A percentile compares a stretch with the other conserved stretches of the same genome.
Conservation (phyloP, 306 rosid species). For the Rosa chinensis region DNA sequence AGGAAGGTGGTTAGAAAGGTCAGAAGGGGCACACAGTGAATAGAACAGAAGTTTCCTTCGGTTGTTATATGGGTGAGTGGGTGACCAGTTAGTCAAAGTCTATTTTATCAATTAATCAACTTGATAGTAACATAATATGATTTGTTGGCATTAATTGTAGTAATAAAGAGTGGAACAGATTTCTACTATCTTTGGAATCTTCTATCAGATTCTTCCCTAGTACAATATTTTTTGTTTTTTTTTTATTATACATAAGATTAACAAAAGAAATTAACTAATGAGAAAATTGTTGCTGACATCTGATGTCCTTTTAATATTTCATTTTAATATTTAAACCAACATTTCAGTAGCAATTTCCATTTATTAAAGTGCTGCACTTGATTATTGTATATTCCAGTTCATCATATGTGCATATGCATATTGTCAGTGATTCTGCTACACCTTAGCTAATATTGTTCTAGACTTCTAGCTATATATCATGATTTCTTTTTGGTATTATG, state of each 20-base stretch:
- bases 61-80: constrained; percentile 1
- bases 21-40: not conserved
- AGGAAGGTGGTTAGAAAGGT: not conserved
- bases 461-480: not conserved
- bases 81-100: not conserved
- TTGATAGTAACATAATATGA: not conserved
- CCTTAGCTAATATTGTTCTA: not conserved
- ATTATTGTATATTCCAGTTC: not conserved
- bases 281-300: not conserved
- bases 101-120: not conserved
- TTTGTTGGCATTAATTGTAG: not conserved
- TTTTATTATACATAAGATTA: not conserved
- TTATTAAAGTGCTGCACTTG: not conserved
- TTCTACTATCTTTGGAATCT: not conserved
- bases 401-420: not conserved
- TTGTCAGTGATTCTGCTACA: not conserved
- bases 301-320: not conserved
- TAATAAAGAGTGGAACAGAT: not conserved
- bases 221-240: not conserved
- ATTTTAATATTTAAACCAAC: not conserved
- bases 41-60: not conserved
- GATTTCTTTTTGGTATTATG: not conserved
- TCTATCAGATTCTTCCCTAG: not conserved
- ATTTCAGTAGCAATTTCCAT: not conserved
- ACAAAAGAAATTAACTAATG: not conserved